These are phyloP conservation scores for Mucor mucedo DNA, from an alignment of 371 early-diverging fungal species.

Conservation along the genomic window DNA sequence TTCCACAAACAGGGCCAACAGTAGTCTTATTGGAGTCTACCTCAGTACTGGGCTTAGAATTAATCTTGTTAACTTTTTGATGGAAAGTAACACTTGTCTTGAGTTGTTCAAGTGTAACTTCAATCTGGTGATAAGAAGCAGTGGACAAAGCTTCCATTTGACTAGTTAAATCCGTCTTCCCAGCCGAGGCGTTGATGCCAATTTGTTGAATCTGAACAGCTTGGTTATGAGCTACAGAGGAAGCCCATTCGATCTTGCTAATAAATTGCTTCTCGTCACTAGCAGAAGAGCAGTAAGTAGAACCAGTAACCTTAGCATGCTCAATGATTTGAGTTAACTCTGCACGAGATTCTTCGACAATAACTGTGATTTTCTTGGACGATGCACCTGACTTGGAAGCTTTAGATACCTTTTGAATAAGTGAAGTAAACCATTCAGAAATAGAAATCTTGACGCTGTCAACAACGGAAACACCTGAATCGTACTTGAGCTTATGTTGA, in stretches of 20 bases:
- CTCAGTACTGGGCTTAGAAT: background rate
- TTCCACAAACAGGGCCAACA: conserved; percentile 15
- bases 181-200: conserved; percentile 30
- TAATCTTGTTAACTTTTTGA: conserved; percentile 27
- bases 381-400: conserved; percentile 30
- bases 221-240: conserved; percentile 29
- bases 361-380: conserved; percentile 27
- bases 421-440: conserved; percentile 26
- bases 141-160: conserved; percentile 33
- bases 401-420: conserved; percentile 28
- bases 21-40: conserved; percentile 6
- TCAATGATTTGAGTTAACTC: conserved; percentile 29
- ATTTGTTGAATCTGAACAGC: conserved; percentile 37
- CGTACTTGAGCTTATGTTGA: conserved; percentile 16
- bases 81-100: conserved; percentile 28
- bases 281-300: conserved; percentile 21
- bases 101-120: conserved; percentile 33
- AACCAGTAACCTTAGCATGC: conserved; percentile 26
- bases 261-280: conserved; percentile 26
- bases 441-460: conserved; percentile 32
- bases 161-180: conserved; percentile 24
- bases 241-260: conserved; percentile 32
- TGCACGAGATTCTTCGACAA: conserved; percentile 29
- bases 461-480: conserved; percentile 27
- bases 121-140: conserved; percentile 34